Percentiles rank a stretch among this genome's conserved stretches.
phyloP scores from a whole-genome alignment of 2,329 filamentous ascomycete genomes.

The Simplicillium sp. region DNA sequence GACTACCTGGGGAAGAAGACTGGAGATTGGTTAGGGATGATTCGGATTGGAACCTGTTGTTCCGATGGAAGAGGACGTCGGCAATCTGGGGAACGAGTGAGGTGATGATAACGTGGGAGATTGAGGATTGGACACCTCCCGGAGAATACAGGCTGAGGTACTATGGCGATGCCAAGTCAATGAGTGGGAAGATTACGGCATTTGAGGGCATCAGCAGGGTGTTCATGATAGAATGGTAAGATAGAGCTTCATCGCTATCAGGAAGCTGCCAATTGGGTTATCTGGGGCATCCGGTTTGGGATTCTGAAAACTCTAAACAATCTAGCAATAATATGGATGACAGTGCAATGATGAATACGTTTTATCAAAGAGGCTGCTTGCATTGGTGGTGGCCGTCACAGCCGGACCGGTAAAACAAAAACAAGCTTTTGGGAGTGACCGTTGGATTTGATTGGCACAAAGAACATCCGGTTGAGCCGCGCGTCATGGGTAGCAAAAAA shows the following conservation, averaged over 20 bases:
- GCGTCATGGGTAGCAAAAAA: no score
- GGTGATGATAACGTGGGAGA: slow-evolving; percentile 70
- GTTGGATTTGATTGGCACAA: no score
- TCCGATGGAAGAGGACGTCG: slow-evolving; percentile 67
- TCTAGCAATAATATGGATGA: no score
- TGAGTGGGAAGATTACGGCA: slow-evolving; percentile 49
- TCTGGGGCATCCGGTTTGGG: not conserved
- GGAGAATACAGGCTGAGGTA: slow-evolving; percentile 72
- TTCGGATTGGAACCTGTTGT: slow-evolving; percentile 73
- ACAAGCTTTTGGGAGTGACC: no score
- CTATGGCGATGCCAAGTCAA: slow-evolving; percentile 67
- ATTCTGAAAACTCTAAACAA: no score
- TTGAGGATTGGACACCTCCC: slow-evolving; percentile 45
- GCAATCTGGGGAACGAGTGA: slow-evolving; percentile 63
- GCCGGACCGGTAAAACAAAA: no score
- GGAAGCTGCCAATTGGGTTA: not conserved
- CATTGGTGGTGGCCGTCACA: not conserved
- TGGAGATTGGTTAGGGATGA: slow-evolving; percentile 69
- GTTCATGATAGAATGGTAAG: slow-evolving; percentile 25
- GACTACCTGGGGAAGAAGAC: slow-evolving; percentile 10
- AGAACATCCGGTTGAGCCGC: no score
- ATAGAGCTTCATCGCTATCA: not conserved
- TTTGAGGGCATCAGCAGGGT: slow-evolving; percentile 59
- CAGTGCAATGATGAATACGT: no score
- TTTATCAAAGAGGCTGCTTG: no score